These are phyloP conservation scores for Coniochaeta pulveracea DNA, from an alignment of 2,329 filamentous ascomycete genomes.

Conservation along the genomic window DNA sequence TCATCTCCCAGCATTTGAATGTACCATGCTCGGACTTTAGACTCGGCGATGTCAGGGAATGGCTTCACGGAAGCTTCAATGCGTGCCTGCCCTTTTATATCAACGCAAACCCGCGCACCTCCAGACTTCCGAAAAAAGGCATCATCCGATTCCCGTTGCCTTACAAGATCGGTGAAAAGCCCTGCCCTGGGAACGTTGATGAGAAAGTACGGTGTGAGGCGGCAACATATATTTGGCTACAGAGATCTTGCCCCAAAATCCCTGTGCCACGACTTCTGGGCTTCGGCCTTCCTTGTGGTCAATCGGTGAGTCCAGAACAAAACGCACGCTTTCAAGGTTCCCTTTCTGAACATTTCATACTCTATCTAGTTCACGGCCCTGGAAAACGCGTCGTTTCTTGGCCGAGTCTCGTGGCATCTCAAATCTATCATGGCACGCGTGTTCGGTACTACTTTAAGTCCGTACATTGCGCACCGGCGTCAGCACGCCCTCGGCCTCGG, in stretches of 20 bases:
- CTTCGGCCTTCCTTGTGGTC: slow-evolving; percentile 16
- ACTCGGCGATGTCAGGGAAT: too few species aligned
- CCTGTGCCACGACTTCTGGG: slow-evolving; percentile 16
- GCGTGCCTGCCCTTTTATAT: too few species aligned
- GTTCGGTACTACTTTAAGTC: neutral
- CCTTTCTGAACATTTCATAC: too few species aligned
- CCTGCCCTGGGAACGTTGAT: slow-evolving; percentile 15
- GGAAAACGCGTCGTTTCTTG: neutral
- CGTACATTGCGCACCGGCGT: slow-evolving; percentile 3
- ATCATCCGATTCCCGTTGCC: neutral
- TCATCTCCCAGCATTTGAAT: too few species aligned
- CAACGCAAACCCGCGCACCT: too few species aligned
- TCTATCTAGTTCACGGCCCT: slow-evolving; percentile 4
- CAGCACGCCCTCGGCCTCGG: neutral
- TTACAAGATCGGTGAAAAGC: neutral
- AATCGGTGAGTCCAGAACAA: slow-evolving; percentile 1
- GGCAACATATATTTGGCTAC: slow-evolving; percentile 20
- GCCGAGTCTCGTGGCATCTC: slow-evolving; percentile 1
- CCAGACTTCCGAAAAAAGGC: too few species aligned
- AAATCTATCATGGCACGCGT: neutral
- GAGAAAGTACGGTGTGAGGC: slow-evolving; percentile 22
- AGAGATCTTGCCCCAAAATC: slow-evolving; percentile 17
- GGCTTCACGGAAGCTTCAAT: too few species aligned
- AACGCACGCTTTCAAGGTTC: too few species aligned
- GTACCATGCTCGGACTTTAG: too few species aligned